phyloP scores from a whole-genome alignment of 2,329 filamentous ascomycete genomes.

The Aureobasidium sp. region DNA sequence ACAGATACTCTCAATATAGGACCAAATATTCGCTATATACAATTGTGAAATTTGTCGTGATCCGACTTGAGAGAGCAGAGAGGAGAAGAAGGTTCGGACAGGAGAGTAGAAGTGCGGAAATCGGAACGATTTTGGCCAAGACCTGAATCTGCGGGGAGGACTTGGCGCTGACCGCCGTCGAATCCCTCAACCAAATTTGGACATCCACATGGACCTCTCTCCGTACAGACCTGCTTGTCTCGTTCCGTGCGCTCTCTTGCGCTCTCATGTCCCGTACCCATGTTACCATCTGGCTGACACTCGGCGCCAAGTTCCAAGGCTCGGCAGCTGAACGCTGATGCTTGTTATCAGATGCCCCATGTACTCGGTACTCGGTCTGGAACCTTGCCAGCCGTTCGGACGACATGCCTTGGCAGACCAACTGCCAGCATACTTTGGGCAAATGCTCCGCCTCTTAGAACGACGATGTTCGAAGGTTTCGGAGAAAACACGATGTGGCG shows the following conservation, averaged over 20 bases:
- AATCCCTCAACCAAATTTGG: background rate
- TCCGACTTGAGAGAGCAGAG: background rate
- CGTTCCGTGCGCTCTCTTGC: background rate
- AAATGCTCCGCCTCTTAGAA: background rate
- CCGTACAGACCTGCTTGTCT: background rate
- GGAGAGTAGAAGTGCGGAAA: background rate
- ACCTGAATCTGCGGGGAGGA: background rate
- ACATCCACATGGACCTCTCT: background rate
- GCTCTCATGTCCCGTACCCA: background rate
- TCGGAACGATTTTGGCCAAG: background rate
- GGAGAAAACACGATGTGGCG: background rate
- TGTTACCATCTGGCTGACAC: background rate
- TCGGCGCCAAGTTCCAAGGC: background rate
- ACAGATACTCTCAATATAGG: background rate
- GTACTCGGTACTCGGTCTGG: background rate
- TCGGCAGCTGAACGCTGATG: slow-evolving; percentile 1
- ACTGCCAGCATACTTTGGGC: background rate
- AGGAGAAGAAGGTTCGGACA: background rate
- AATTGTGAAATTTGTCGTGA: background rate
- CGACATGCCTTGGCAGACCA: background rate
- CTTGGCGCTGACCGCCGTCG: background rate
- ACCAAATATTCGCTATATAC: background rate
- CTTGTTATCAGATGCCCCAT: background rate
- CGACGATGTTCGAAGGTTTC: background rate
- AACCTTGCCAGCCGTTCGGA: background rate